Evolutionary conservation across 306 rosid species (phyloP).

Genomic region (Notholithocarpus densiflorus): DNA sequence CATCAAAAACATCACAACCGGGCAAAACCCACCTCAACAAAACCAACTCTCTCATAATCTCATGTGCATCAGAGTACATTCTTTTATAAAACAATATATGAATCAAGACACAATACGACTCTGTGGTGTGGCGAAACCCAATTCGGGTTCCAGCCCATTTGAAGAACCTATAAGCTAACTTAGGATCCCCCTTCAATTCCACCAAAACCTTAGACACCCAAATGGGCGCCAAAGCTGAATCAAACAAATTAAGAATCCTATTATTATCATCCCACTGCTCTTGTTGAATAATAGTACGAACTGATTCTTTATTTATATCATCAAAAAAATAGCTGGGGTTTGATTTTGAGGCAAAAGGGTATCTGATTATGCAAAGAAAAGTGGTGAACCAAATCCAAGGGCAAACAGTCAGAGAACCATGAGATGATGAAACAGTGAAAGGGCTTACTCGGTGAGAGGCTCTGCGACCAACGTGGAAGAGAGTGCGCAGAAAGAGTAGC

Average conservation of each 20-base stretch:
- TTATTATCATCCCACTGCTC: constrained; percentile 48
- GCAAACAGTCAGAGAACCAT: constrained; percentile 35
- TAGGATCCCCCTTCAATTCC: constrained; percentile 59
- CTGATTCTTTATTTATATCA: constrained; percentile 33
- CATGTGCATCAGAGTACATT: constrained; percentile 55
- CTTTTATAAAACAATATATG: constrained; percentile 67
- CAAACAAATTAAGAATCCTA: constrained; percentile 34
- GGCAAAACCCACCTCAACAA: constrained; percentile 49
- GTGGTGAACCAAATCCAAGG: constrained; percentile 56
- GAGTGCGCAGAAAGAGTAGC: constrained; percentile 59
- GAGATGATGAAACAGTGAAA: constrained; percentile 19
- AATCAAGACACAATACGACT: constrained; percentile 68
- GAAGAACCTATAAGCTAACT: constrained; percentile 65
- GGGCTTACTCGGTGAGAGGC: constrained; percentile 65
- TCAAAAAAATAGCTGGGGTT: constrained; percentile 16
- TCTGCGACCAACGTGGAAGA: constrained; percentile 50
- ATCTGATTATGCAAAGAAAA: constrained; percentile 50
- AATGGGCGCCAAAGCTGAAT: constrained; percentile 64
- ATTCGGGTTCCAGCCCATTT: constrained; percentile 44
- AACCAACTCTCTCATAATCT: constrained; percentile 54
- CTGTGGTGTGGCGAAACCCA: constrained; percentile 55
- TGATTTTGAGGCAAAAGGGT: constrained; percentile 62
- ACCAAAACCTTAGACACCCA: constrained; percentile 62
- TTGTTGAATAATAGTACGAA: constrained; percentile 41
- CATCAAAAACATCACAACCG: constrained; percentile 58